Evolutionary conservation across 1,139 yeast species (phyloP), one percentile per base, ranked within the genome.

Genomic region (Blastobotrys arbuscula): DNA sequence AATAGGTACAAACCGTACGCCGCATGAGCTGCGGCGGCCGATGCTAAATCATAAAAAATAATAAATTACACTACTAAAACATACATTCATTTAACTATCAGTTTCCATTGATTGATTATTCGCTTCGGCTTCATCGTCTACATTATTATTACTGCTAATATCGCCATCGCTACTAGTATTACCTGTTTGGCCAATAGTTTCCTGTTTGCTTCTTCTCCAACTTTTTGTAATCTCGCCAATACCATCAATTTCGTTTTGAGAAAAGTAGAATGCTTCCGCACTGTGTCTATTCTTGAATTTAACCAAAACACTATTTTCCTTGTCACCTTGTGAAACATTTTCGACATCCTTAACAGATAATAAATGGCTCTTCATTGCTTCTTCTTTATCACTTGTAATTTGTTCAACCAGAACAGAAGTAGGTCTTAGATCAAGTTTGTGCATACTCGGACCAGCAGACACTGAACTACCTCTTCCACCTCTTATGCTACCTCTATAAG

Each of bases 201-300:
- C 28, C 7, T 24, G 7, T 7, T 7, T 24, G 10, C 28, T 28
- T 24, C 55, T 45, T 21, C 41, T 44, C 73, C 73, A 70, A 39
- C 57, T 55, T 48, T 64, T 62, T 19, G 58, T 58, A 18, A 70
- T 56, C 4, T 53, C 45, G 3, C 69, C 69, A 16, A 65, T 53
- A 3, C 64, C 68, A 0, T 67, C 66, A 19, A 69, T 53, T 2
- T 53, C 52, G 20, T 57, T 57, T 2, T 62, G 34, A 1, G 58
- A 59, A 35, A 54, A 59, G 47, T 56, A 65, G 50, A 73, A 71
- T 50, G 58, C 59, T 52, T 74, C 78, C 2, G 78, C 78, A 13
- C 65, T 51, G 31, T 58, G 57, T 40, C 78, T 60, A 51, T 71
- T 72, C 44, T 62, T 65, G 59, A 74, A 72, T 38, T 65, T 64